phyloP scores from a whole-genome alignment of 1,139 yeast species.

The Saccharomyces pastorianus region DNA sequence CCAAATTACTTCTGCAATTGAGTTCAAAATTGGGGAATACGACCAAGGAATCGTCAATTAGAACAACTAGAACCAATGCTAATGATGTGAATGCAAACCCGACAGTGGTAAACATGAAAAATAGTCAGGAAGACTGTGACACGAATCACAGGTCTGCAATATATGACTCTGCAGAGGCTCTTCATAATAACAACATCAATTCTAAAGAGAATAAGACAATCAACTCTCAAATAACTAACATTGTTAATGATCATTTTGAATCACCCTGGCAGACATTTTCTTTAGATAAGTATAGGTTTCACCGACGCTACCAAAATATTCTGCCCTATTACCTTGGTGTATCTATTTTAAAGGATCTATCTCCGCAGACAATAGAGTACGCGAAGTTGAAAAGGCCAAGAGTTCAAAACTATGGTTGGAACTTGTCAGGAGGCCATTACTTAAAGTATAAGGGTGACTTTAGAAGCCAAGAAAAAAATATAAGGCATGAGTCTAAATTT shows the following conservation, averaged over 20 bases:
- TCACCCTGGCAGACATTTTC: conserved; percentile 23
- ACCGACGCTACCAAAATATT: conserved; percentile 44
- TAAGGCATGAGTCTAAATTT: neutral
- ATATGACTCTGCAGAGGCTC: neutral
- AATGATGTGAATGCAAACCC: conserved; percentile 9
- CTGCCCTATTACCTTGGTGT: conserved; percentile 42
- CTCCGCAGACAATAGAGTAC: conserved; percentile 33
- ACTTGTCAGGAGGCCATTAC: conserved; percentile 52
- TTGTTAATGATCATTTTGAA: neutral
- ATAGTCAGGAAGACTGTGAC: neutral
- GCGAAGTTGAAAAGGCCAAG: conserved; percentile 43
- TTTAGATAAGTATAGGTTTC: conserved; percentile 42
- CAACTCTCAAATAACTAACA: conserved; percentile 5
- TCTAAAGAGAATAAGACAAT: conserved; percentile 11
- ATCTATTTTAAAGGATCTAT: conserved; percentile 35
- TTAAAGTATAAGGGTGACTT: conserved; percentile 33
- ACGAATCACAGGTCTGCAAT: neutral
- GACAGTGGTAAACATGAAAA: conserved; percentile 1
- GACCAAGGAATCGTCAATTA: conserved; percentile 1
- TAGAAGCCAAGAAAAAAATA: neutral
- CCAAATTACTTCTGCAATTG: conserved; percentile 3
- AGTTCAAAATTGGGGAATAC: conserved; percentile 3
- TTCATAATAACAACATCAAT: conserved; percentile 1
- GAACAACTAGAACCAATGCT: conserved; percentile 10
- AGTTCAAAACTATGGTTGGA: conserved; percentile 59